Conservation (phyloP, 176 grass and related monocot species). For the Oryza nivara region DNA sequence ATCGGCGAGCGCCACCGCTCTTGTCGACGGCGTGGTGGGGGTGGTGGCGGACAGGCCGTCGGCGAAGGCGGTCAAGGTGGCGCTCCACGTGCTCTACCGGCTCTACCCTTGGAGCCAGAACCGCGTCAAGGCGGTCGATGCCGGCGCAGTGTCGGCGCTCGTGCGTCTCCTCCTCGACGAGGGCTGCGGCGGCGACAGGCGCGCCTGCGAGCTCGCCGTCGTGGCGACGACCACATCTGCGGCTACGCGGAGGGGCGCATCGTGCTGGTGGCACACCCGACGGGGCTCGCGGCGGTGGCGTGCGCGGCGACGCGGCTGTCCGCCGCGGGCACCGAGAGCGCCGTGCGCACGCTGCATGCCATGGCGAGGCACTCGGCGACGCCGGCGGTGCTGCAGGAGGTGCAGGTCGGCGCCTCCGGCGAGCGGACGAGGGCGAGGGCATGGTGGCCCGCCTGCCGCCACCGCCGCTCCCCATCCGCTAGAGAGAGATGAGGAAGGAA, state of each 20-base stretch:
- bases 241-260: constrained; percentile 72
- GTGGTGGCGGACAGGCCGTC: constrained; percentile 47
- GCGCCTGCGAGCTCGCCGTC: constrained; percentile 51
- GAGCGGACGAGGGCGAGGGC: constrained; percentile 61
- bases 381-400: constrained; percentile 65
- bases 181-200: constrained; percentile 36
- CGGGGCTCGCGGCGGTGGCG: constrained; percentile 66
- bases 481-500: no score
- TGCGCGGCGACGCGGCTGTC: constrained; percentile 49
- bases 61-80: constrained; percentile 55
- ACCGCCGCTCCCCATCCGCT: no score
- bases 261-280: constrained; percentile 67
- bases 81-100: constrained; percentile 58
- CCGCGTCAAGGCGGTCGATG: constrained; percentile 58
- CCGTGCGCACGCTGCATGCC: constrained; percentile 58
- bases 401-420: constrained; percentile 63
- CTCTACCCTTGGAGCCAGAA: constrained; percentile 62
- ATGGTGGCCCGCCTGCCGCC: neutral
- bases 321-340: constrained; percentile 47
- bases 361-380: constrained; percentile 62
- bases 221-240: constrained; percentile 66
- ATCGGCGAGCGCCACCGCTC: constrained; percentile 31
- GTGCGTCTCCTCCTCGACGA: constrained; percentile 61
- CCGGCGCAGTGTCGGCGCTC: constrained; percentile 55
- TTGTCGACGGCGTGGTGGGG: constrained; percentile 51